These are phyloP conservation scores for Fraxinus velutina DNA, from an alignment of 305 asterid genomes.

Conservation along the genomic window DNA sequence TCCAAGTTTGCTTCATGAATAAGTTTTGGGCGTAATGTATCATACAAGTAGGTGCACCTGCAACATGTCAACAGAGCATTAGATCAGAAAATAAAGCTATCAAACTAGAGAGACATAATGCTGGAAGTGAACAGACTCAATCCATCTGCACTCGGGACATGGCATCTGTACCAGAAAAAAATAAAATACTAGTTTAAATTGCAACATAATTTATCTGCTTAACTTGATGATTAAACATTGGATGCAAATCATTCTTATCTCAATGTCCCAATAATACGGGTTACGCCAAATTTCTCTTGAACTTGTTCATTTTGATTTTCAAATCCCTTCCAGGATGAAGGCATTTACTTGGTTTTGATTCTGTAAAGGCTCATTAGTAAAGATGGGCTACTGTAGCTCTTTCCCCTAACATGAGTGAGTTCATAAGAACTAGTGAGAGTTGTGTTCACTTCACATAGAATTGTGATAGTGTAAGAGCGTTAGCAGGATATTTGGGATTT, in stretches of 20 bases:
- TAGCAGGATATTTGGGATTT: not conserved
- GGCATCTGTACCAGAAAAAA: constrained; percentile 1
- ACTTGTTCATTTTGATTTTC: not conserved
- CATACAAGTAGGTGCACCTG: constrained; percentile 95
- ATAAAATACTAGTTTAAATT: not conserved
- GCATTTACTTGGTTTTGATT: not conserved
- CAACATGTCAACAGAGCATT: constrained; percentile 29
- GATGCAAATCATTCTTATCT: not conserved
- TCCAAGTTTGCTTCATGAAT: constrained; percentile 97
- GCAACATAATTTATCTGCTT: constrained; percentile 13
- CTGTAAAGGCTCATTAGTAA: not conserved
- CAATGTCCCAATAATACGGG: not conserved
- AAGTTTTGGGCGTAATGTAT: constrained; percentile 87
- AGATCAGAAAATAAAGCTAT: constrained; percentile 20
- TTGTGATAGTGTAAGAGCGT: not conserved
- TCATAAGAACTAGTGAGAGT: not conserved
- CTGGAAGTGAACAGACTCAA: constrained; percentile 5
- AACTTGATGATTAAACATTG: not conserved
- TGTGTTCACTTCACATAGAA: not conserved
- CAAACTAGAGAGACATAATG: not conserved
- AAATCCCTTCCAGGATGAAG: not conserved
- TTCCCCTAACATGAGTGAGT: not conserved
- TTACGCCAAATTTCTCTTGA: not conserved
- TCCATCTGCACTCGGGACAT: not conserved
- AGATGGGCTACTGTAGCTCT: not conserved